Percentiles rank a stretch among this genome's conserved stretches.
These are phyloP conservation scores for Paecilomyces fulvus DNA, from an alignment of 2,329 filamentous ascomycete genomes.

Conservation along the genomic window DNA sequence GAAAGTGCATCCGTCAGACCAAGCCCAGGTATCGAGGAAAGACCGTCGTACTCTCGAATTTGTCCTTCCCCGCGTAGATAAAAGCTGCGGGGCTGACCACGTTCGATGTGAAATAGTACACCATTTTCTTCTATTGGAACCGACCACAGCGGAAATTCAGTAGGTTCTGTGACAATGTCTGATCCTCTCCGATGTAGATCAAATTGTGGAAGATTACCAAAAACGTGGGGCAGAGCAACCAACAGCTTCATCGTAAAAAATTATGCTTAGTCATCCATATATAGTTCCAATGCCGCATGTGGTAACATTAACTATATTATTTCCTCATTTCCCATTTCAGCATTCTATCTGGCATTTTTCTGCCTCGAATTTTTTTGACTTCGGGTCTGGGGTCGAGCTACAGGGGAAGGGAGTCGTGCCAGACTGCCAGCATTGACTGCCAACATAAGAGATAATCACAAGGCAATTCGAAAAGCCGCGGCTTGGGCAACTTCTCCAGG, in stretches of 20 bases:
- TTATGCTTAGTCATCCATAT: neutral
- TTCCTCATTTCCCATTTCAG: no score
- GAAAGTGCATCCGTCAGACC: constrained; percentile 5
- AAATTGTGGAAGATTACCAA: neutral
- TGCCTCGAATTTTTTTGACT: no score
- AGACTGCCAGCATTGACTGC: neutral
- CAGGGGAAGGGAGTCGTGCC: no score
- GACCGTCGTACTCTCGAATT: constrained; percentile 76
- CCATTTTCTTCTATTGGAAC: constrained; percentile 50
- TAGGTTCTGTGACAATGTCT: neutral
- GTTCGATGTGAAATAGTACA: constrained; percentile 90
- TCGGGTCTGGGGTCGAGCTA: no score
- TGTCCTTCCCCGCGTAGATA: constrained; percentile 97
- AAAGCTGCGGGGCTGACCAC: constrained; percentile 73
- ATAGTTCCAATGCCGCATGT: neutral
- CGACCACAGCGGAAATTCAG: no score
- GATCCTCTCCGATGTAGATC: neutral
- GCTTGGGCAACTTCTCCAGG: neutral
- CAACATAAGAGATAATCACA: no score
- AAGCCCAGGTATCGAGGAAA: constrained; percentile 4
- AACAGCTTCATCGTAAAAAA: neutral
- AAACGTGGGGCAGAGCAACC: neutral
- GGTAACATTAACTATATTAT: no score
- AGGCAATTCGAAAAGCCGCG: neutral
- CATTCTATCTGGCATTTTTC: no score